Evolutionary conservation across 768 basidiomycete species (phyloP).

Genomic region (Serendipita sp.): DNA sequence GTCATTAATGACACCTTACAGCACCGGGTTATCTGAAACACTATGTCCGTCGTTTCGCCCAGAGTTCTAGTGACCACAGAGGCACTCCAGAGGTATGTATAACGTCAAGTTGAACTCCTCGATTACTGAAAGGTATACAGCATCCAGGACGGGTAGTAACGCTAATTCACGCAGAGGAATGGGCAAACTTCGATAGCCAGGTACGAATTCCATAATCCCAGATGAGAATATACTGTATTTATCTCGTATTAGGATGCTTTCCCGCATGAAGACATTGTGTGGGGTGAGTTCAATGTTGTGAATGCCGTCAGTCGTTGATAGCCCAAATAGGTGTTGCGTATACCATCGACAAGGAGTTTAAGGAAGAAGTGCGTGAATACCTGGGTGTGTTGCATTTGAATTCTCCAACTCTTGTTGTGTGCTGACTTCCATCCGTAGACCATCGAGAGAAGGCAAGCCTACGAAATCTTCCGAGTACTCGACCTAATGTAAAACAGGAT

Average conservation of each 20-base stretch:
- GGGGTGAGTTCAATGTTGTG: conserved; percentile 34
- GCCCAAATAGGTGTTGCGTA: conserved; percentile 51
- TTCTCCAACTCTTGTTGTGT: background rate
- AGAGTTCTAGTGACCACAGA: conserved; percentile 82
- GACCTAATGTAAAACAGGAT: conserved; percentile 33
- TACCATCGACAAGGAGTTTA: conserved; percentile 65
- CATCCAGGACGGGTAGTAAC: conserved; percentile 78
- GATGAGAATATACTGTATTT: conserved; percentile 13
- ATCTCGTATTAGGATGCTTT: conserved; percentile 37
- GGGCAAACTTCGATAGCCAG: conserved; percentile 56
- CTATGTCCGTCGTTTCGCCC: conserved; percentile 79
- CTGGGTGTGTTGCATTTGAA: conserved; percentile 37
- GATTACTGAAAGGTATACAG: conserved; percentile 24
- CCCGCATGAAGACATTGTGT: conserved; percentile 61
- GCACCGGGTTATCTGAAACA: conserved; percentile 78
- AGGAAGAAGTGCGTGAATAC: conserved; percentile 63
- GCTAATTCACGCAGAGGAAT: conserved; percentile 72
- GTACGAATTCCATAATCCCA: conserved; percentile 24
- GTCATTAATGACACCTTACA: conserved; percentile 14
- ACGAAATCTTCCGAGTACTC: background rate
- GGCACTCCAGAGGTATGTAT: conserved; percentile 61
- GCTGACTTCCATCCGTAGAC: conserved; percentile 28
- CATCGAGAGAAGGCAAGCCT: conserved; percentile 61
- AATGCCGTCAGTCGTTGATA: background rate
- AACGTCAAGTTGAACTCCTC: background rate